Conservation (phyloP, 2,329 filamentous ascomycete genomes). For the Fusarium virguliforme region DNA sequence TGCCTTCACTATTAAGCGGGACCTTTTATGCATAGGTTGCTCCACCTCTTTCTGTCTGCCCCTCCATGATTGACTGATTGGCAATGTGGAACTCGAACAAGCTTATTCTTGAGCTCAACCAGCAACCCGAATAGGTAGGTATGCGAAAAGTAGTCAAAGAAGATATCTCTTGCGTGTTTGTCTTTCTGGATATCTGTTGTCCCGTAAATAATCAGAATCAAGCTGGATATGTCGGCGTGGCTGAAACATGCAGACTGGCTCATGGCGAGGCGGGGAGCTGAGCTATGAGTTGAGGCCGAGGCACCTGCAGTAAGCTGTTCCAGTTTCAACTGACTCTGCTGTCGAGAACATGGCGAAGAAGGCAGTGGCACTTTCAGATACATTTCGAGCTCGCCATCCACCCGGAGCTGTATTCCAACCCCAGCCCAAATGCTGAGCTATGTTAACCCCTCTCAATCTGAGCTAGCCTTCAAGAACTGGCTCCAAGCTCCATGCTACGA, state of each 20-base stretch:
- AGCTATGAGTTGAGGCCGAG: neutral
- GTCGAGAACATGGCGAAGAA: neutral
- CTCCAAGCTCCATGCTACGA: neutral
- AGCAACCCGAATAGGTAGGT: neutral
- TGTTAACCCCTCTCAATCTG: no score
- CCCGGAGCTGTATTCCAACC: no score
- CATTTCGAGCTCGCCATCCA: neutral
- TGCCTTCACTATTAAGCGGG: conserved; percentile 4
- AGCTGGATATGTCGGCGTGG: neutral
- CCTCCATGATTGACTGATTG: conserved; percentile 3
- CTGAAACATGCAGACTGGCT: neutral
- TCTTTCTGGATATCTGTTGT: no score
- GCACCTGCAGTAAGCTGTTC: neutral
- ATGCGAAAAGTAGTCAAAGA: neutral
- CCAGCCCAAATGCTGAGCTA: neutral
- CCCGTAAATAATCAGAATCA: neutral
- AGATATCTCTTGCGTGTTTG: neutral
- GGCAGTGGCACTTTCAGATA: neutral
- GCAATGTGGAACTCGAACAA: conserved; percentile 24
- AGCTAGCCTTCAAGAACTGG: neutral
- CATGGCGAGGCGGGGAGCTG: neutral
- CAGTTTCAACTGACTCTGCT: neutral
- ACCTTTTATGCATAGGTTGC: neutral
- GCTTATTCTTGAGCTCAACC: conserved; percentile 2
- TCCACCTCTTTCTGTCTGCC: conserved; percentile 20